Percentiles rank a stretch among this genome's conserved stretches.
Conservation (phyloP, 306 rosid species). For the Potentilla sterilis region DNA sequence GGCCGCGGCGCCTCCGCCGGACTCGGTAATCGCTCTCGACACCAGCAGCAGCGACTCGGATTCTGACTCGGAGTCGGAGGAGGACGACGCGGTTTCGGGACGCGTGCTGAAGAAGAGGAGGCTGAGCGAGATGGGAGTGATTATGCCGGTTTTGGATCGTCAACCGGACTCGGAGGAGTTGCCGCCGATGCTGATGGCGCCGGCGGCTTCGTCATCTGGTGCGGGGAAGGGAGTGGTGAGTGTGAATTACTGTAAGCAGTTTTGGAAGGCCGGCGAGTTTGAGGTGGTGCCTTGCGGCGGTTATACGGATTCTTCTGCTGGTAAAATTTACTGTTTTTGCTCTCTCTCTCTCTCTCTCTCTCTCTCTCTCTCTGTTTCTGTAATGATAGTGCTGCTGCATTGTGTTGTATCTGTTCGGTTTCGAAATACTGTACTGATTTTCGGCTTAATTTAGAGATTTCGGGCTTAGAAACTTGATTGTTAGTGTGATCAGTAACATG, state of each 20-base stretch:
- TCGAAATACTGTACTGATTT: not conserved
- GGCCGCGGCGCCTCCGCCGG: constrained; percentile 16
- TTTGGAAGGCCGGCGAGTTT: constrained; percentile 97
- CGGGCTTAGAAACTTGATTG: not conserved
- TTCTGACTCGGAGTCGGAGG: constrained; percentile 4
- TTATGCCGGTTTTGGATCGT: constrained; percentile 48
- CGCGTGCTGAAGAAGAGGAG: constrained; percentile 38
- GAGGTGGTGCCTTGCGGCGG: constrained; percentile 42
- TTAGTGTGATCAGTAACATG: not conserved
- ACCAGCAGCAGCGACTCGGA: constrained; percentile 32
- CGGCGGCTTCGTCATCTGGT: not conserved
- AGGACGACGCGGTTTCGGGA: constrained; percentile 16
- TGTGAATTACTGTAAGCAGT: constrained; percentile 48
- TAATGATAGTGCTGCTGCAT: not conserved
- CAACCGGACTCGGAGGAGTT: constrained; percentile 17
- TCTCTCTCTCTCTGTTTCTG: not conserved
- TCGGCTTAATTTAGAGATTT: not conserved
- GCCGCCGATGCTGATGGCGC: constrained; percentile 23
- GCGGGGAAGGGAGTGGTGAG: not conserved
- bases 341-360: not conserved
- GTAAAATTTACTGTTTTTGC: constrained; percentile 27
- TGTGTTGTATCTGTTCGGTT: not conserved
- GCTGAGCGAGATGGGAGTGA: constrained; percentile 32
- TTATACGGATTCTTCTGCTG: constrained; percentile 46
- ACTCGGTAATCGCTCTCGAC: constrained; percentile 46